Base-by-base conservation (phyloP, 768 basidiomycete genomes). In the Hebeloma cylindrosporum region DNA sequence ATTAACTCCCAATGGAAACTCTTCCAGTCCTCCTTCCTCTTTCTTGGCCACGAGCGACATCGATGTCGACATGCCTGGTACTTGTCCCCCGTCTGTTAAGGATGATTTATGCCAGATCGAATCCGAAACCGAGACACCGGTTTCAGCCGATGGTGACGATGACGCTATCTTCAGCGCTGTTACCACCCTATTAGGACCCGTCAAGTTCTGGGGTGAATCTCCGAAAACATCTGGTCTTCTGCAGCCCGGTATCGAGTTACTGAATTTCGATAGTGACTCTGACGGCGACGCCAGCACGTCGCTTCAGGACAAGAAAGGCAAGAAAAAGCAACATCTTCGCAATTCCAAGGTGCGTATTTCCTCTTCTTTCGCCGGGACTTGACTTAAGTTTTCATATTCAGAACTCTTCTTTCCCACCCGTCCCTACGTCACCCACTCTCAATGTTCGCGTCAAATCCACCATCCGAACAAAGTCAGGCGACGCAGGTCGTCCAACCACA, bases 21-120 rank as follows among this genome's bases (percentile, higher is more conserved):
- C 84, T 2, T 87, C 83, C 7, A 86, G 83, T 54, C 82, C 83
- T 1, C 76, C 76, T 10, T 62, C 61, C 9, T 66, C 67, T 7
- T 57, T 63, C 25, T 69, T 65, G 37, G 59, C 68, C 7, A 71
- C 68, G 4, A 71, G 70, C 42, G 71, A 73, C 29, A 56, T 66
- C 45, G 69, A 67, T 31, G 48, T 63, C 29, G 64, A 66, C 32
- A 60, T 56, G 34, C 54, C 47, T 31, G 55, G 48, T 29, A 57
- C 38, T 40, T 45, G 41, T 23, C 34, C 54, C 4, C 44, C 43
- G 9, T 53, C 51, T 46, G 41, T 41, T 11, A 47, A 38, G 4
- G 33, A 29, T 25, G 37, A 22, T 25, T 17, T 40, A 16, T 30
- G 11, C 34, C 28, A 49, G 27, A 36, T 47, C 31, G 57, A 58